Conservation (phyloP, 805 yeast genomes). For the Monosporozyma aerobia region DNA sequence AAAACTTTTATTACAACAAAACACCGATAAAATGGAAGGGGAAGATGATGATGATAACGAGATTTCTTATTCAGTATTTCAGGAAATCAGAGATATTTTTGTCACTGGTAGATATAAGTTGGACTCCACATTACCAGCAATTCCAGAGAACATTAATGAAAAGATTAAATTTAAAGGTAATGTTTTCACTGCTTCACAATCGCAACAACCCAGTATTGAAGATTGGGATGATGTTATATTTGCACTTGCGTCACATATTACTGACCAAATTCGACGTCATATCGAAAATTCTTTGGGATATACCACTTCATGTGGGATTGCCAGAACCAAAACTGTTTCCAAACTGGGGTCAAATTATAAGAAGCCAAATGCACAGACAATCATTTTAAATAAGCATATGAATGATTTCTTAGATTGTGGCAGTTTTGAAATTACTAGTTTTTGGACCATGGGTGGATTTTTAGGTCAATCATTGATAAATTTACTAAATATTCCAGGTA, state of each 20-base stretch:
- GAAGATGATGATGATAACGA: neutral
- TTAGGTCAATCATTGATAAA: constrained; percentile 52
- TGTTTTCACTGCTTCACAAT: constrained; percentile 1
- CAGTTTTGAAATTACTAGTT: constrained; percentile 56
- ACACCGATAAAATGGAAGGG: neutral
- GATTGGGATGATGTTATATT: constrained; percentile 82
- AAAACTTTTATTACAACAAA: constrained; percentile 26
- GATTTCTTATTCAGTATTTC: neutral
- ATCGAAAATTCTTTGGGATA: constrained; percentile 55
- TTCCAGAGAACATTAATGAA: constrained; percentile 13
- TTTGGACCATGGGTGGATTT: constrained; percentile 91
- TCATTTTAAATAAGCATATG: constrained; percentile 44
- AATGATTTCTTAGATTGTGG: constrained; percentile 41
- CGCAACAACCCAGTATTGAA: constrained; percentile 11
- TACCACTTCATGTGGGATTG: constrained; percentile 85
- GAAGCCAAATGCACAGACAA: constrained; percentile 83
- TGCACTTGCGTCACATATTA: constrained; percentile 54
- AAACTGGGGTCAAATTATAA: constrained; percentile 78
- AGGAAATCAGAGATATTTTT: constrained; percentile 15
- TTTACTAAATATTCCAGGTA: constrained; percentile 44
- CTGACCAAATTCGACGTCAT: constrained; percentile 43
- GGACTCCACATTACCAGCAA: constrained; percentile 19
- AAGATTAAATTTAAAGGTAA: constrained; percentile 15
- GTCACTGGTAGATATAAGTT: constrained; percentile 18
- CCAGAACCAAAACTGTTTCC: constrained; percentile 66